Evolutionary conservation across 225 moss, liverwort and hornwort species (phyloP), one percentile per base, ranked within the genome.

Genomic region (Anthoceros angustus): DNA sequence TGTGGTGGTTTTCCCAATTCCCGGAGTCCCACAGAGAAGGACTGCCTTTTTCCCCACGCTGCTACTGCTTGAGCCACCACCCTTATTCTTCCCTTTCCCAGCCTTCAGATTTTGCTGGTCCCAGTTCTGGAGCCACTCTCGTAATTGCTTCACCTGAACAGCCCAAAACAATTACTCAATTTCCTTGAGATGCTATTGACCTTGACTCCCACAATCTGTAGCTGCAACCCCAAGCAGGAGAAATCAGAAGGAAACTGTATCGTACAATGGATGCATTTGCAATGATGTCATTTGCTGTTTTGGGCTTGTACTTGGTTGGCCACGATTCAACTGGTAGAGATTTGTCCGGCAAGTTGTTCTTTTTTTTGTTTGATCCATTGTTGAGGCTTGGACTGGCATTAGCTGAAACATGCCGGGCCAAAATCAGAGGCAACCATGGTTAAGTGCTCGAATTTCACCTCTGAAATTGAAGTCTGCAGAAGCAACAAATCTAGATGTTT

Each of bases 1-100:
- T 65, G 95, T 98, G 7, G 87, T 87, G 40, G 95, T 98, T 79
- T 98, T 98, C 70, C 92, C 95, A 66, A 98, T 92, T 66, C 95
- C 95, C 62, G 95, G 95, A 67, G 76, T 85, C 64, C 95, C 95
- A 80, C 95, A 85, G 39, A 98, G 77, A 48, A 98, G 71, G 55
- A 98, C 89, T 67, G 95, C 86, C 81, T 98, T 98, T 67, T 89
- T 89, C 26, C 80, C 75, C 5, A 73, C 62, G n/a, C n/a, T n/a
- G 74, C 39, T 79, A 73, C 78, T 82, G 74, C 75, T 80, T 21
- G 70, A 76, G 26, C 68, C 72, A 68, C 66, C 68, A 62, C 80
- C 82, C 63, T 76, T 77, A 74, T 86, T 88, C 64, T 84, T 88
- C 26, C 82, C 85, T 65, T 82, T 80, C 8, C n/a, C 50, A 63